phyloP scores from a whole-genome alignment of 1,139 yeast genomes.

The Fermentozyma sake region DNA sequence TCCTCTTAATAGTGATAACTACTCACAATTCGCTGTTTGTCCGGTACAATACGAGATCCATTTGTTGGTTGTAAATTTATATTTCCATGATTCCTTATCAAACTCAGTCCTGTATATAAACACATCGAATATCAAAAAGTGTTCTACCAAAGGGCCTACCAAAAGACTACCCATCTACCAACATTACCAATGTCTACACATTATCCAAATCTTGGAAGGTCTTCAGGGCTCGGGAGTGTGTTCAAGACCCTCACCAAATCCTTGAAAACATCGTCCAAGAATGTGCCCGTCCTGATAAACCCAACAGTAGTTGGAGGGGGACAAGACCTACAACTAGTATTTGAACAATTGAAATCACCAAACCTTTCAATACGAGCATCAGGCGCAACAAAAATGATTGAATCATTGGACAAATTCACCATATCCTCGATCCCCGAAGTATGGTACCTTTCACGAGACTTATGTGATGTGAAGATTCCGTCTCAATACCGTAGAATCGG shows the following conservation, averaged over 20 bases:
- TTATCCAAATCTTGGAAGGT: constrained; percentile 28
- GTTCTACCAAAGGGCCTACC: no score
- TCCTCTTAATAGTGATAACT: no score
- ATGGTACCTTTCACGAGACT: constrained; percentile 66
- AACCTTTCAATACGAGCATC: constrained; percentile 40
- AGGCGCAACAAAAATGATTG: constrained; percentile 51
- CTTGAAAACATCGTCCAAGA: constrained; percentile 30
- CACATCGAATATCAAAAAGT: no score
- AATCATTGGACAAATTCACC: constrained; percentile 47
- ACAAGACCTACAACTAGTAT: constrained; percentile 43
- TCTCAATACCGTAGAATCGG: constrained; percentile 50
- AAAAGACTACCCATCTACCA: constrained; percentile 2
- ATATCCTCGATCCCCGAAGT: constrained; percentile 65
- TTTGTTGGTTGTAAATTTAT: no score
- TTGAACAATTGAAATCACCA: constrained; percentile 35
- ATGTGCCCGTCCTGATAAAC: constrained; percentile 42
- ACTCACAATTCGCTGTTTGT: no score
- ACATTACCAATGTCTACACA: constrained; percentile 27
- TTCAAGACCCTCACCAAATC: constrained; percentile 54
- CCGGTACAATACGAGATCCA: no score
- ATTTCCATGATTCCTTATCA: no score
- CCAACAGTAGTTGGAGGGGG: constrained; percentile 66
- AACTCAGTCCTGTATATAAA: no score
- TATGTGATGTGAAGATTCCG: constrained; percentile 42
- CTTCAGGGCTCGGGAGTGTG: constrained; percentile 43